Evolutionary conservation across 805 yeast genomes (phyloP).

Genomic region (Huiozyma naganishii): DNA sequence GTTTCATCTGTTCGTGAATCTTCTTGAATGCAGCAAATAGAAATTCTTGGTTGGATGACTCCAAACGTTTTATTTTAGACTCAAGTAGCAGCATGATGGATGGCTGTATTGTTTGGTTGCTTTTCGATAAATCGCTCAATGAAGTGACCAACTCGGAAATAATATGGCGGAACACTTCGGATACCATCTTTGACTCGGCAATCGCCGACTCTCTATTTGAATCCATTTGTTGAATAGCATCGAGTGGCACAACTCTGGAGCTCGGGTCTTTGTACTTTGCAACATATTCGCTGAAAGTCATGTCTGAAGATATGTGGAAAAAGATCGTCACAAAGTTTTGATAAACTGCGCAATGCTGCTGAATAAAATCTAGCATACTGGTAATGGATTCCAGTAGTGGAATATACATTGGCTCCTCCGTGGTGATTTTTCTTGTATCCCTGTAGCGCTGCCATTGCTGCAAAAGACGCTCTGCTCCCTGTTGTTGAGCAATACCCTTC

Average conservation of each 20-base stretch:
- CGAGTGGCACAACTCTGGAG: constrained; percentile 20
- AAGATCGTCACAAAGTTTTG: constrained; percentile 39
- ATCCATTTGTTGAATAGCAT: constrained; percentile 30
- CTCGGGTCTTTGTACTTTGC: constrained; percentile 20
- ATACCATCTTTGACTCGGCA: constrained; percentile 36
- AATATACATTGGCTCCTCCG: constrained; percentile 4
- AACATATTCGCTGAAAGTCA: constrained; percentile 35
- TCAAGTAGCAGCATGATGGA: constrained; percentile 35
- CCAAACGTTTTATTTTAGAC: constrained; percentile 24
- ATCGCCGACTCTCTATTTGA: constrained; percentile 39
- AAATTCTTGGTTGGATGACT: constrained; percentile 55
- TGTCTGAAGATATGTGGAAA: constrained; percentile 35
- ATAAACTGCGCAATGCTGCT: constrained; percentile 29
- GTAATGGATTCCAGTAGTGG: constrained; percentile 6
- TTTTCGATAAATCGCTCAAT: constrained; percentile 28
- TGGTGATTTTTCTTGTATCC: constrained; percentile 6
- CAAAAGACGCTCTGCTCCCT: constrained; percentile 6
- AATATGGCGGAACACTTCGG: constrained; percentile 34
- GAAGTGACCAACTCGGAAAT: constrained; percentile 19
- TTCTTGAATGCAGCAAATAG: constrained; percentile 40
- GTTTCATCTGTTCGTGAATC: constrained; percentile 39
- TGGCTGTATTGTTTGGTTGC: constrained; percentile 33
- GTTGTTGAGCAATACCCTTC: constrained; percentile 4
- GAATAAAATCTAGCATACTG: constrained; percentile 11
- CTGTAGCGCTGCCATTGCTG: constrained; percentile 13